Evolutionary conservation across 176 grass and related monocot genomes (phyloP).

Genomic region (Avena insularis): DNA sequence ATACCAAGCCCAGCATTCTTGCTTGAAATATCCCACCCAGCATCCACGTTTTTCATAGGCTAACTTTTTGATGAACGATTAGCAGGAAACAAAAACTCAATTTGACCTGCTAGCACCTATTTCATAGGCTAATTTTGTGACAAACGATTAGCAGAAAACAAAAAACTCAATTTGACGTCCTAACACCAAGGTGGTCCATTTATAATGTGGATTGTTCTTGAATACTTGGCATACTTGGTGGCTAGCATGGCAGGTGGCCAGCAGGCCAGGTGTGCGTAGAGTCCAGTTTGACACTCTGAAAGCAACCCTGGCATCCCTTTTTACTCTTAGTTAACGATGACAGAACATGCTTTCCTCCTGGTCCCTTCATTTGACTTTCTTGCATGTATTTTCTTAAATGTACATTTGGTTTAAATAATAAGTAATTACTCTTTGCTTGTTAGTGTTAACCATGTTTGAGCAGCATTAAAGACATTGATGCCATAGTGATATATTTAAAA

Average conservation of each 20-base stretch:
- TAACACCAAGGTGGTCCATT: neutral
- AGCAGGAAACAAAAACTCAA: neutral
- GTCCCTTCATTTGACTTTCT: neutral
- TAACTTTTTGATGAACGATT: neutral
- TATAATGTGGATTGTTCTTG: neutral
- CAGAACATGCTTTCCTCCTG: neutral
- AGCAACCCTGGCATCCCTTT: neutral
- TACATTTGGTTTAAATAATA: neutral
- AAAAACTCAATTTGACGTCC: neutral
- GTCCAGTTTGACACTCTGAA: neutral
- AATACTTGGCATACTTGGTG: neutral
- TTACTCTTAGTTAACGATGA: neutral
- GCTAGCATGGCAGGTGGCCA: neutral
- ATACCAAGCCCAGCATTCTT: too few species aligned
- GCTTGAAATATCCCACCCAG: too few species aligned
- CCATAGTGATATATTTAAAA: neutral
- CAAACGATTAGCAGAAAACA: neutral
- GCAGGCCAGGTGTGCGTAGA: neutral
- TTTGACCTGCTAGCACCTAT: neutral
- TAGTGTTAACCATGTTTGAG: neutral
- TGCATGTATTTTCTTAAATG: neutral
- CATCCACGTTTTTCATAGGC: neutral
- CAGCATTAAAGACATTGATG: neutral
- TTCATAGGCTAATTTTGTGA: neutral
- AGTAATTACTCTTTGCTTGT: neutral